Evolutionary conservation across 2,329 filamentous ascomycete genomes (phyloP), one percentile per base, ranked within the genome.

Genomic region (Fusarium cyanostomum): DNA sequence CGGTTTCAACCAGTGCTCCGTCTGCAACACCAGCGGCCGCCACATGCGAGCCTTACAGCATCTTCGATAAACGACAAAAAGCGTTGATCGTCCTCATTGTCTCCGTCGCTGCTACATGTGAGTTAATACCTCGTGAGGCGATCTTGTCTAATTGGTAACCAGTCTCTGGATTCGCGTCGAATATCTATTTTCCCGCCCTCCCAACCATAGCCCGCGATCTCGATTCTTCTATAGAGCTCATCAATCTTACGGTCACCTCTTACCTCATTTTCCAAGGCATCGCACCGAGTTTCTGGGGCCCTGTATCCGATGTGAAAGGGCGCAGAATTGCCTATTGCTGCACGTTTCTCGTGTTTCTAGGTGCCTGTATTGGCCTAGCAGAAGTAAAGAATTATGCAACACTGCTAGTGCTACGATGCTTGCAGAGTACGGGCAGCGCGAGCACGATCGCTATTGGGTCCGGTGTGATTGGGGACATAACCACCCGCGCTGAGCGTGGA

Each of bases 221-320:
- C 1, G 38, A 75, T 28, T 76, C 83, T n/a, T 75, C 75, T 0
- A 62, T 73, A 7, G 71, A 73, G 28, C 68, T 76, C 8, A 75
- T 81, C 56, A 82, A 80, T 48, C 71, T 82, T 37, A 80, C 79
- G 0, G 69, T 83, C 0, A 82, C 81, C 3, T 77, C 79, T 0
- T 83, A 82, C 43, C 73, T 82, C 55, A 79, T 87, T 18, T 80
- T 86, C 31, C 85, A 86, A 74, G 85, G 80, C 4, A 62, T 87
- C 1, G 80, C 84, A 0, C 85, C 85, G 0, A 79, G 78, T 21
- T 72, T 86, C 35, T 78, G 83, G 62, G 84, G 81, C 1, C 79
- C 80, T 12, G 71, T 85, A 8, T 81, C 81, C 1, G 82, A 85
- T 60, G 72, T 73, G 0, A 59, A 78, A 7, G 82, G 82, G 0